Percentiles rank a stretch among this genome's conserved stretches.
phyloP scores from a whole-genome alignment of 306 rosid genomes.

The Ceratonia siliqua region DNA sequence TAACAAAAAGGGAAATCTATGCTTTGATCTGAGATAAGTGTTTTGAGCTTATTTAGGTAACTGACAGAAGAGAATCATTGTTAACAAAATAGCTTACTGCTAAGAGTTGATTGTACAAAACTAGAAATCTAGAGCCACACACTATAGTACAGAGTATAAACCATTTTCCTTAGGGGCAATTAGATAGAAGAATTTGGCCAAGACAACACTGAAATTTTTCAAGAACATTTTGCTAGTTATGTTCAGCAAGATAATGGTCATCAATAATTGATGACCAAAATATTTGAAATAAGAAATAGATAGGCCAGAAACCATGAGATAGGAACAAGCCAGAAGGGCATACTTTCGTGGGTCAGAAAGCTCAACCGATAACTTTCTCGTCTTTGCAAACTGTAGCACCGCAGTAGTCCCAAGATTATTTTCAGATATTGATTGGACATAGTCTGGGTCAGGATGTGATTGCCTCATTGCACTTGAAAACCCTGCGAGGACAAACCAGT shows the following conservation, averaged over 20 bases:
- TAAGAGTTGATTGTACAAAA: neutral
- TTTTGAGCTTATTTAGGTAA: neutral
- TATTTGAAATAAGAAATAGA: neutral
- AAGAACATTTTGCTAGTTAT: neutral
- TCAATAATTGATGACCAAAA: neutral
- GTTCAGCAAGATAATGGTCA: neutral
- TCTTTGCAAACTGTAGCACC: slow-evolving; percentile 61
- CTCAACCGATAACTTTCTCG: slow-evolving; percentile 60
- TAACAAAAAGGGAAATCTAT: neutral
- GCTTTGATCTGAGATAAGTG: neutral
- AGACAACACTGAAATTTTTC: neutral
- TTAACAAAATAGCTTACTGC: neutral
- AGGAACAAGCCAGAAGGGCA: slow-evolving; percentile 30
- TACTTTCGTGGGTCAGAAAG: slow-evolving; percentile 67
- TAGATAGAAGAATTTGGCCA: neutral
- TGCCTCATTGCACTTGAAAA: slow-evolving; percentile 45
- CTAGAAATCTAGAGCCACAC: neutral
- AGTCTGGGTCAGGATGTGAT: slow-evolving; percentile 51
- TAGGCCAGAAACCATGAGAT: neutral
- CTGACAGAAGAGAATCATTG: neutral
- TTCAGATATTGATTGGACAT: slow-evolving; percentile 52
- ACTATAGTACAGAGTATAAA: too few species aligned
- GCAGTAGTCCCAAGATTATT: slow-evolving; percentile 54
- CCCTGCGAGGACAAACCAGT: slow-evolving; percentile 51
- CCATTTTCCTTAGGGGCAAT: neutral